Base-by-base conservation (phyloP, 768 basidiomycete species). In the Russula ochroleuca region DNA sequence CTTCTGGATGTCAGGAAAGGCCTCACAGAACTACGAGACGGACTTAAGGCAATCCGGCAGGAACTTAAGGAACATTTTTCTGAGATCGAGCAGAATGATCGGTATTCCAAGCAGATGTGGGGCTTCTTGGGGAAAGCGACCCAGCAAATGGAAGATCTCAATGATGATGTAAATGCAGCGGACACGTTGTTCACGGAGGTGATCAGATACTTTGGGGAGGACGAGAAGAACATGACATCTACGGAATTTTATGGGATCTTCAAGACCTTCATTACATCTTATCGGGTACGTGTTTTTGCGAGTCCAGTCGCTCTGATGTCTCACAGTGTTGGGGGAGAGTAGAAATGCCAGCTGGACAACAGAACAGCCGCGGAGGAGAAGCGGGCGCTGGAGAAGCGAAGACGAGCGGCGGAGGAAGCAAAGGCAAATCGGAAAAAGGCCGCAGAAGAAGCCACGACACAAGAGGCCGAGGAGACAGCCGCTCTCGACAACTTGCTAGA, bases 241-340 rank as follows among this genome's bases (percentile, higher is more conserved):
- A 81, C 88, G 3, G 96, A 98, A 70, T 99, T 98, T 78, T 99
- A 93, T 76, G 93, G 86, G 14, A 87, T 96, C 69, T 98, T 98
- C 83, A 94, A 97, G 77, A 97, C 92, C 2, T 99, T 99, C 70
- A 83, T 95, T 31, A 95, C 88, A 0, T 96, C 94, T 2, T 99
- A 95, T 75, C 87, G 80, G 81, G 91, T 91, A 67, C 62, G 79
- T 72, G 35, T 43, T 5, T 59, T 43, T 19, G 43, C 23, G 15
- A 15, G 45, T 37, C 43, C 8, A 37, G 60, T 31, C 33, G 33
- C 50, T 49, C 38, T 28, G 11, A 55, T 33, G 48, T 59, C 50
- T 66, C 38, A 65, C 50, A 28, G 21, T 49, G 28, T 25, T 13
- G 8, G 8, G 31, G n/a, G 10, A 13, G 19, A 7, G 19, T 33